Base-by-base conservation (phyloP, 257 asterid genomes). In the Hygrophila difformis region DNA sequence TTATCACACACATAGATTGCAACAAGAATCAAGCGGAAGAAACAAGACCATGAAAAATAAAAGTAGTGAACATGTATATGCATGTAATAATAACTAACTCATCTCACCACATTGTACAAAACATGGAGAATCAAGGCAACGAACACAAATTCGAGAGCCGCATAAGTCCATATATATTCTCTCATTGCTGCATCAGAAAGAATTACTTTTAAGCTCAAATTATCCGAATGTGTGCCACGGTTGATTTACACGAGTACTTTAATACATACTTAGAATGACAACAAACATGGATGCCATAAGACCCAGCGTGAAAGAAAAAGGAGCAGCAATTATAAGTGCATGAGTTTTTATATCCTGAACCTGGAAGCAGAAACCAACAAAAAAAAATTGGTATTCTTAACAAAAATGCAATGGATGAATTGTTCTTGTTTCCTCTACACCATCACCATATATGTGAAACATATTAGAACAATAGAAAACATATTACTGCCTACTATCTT, bases 121-220 rank as follows among this genome's bases (percentile, higher is more conserved):
- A 75, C 20, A 61, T 81, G 76, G 56, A 89, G 79, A 21, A 61
- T 46, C 62, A 74, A 41, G 51, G 91, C 87, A 42, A 78, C 70
- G 22, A 89, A 77, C 0, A 72, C 87, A 56, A 89, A 89, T 57
- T 89, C 93, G 18, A 89, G 71, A 58, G 94, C 91, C 12, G 94
- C 85, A 35, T 69, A 89, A 8, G 91, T 81, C 94, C 94, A 85
- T 65, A 70, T 53, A 60, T 79, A 75, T 72, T 82, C 93, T 68
- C 58, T 75, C 19, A 65, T 65, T 22, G 97, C 94, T 89, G 97
- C 75, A 75, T 46, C 37, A 44, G 38, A 62, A 53, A 15, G 57
- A 12, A 62, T 24, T 31, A 44, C 17, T 37, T 8, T 46, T 37
- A 53, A 41, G 54, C 5, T n/a, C n/a, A n/a, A n/a, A n/a, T n/a